Conservation (phyloP, 140 eudicot species). For the Cichorium intybus region DNA sequence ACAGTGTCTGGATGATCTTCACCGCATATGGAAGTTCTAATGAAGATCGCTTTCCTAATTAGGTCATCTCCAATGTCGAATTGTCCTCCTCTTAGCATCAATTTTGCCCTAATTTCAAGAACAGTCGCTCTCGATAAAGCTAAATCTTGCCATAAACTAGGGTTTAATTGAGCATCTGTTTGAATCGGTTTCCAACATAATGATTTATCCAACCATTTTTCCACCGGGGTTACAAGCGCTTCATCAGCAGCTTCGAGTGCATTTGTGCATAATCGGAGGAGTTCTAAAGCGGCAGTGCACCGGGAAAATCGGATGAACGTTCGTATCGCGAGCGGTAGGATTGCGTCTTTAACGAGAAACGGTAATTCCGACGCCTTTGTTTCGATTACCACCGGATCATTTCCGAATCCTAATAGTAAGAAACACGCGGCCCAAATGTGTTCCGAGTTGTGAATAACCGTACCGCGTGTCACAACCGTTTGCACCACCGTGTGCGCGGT, state of each 20-base stretch:
- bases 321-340: conserved; percentile 80
- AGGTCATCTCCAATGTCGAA: conserved; percentile 89
- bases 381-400: conserved; percentile 71
- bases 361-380: conserved; percentile 68
- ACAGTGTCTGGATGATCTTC: conserved; percentile 92
- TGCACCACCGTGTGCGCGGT: conserved; percentile 84
- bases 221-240: conserved; percentile 81
- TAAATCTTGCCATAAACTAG: conserved; percentile 89
- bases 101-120: conserved; percentile 83
- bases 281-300: conserved; percentile 77
- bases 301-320: conserved; percentile 74
- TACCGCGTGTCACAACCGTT: conserved; percentile 56
- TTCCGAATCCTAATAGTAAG: conserved; percentile 73
- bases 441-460: conserved; percentile 46
- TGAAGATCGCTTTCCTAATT: conserved; percentile 81
- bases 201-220: conserved; percentile 82
- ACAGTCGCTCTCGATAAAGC: conserved; percentile 83
- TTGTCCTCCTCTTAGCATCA: conserved; percentile 91
- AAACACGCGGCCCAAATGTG: conserved; percentile 97
- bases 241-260: conserved; percentile 87
- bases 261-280: conserved; percentile 74
- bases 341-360: conserved; percentile 71
- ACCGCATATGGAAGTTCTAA: conserved; percentile 90
- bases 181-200: conserved; percentile 91
- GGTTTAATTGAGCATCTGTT: conserved; percentile 88